These are phyloP conservation scores for Vitis rotundifolia DNA, from an alignment of 164 flowering plant genomes.

Conservation along the genomic window DNA sequence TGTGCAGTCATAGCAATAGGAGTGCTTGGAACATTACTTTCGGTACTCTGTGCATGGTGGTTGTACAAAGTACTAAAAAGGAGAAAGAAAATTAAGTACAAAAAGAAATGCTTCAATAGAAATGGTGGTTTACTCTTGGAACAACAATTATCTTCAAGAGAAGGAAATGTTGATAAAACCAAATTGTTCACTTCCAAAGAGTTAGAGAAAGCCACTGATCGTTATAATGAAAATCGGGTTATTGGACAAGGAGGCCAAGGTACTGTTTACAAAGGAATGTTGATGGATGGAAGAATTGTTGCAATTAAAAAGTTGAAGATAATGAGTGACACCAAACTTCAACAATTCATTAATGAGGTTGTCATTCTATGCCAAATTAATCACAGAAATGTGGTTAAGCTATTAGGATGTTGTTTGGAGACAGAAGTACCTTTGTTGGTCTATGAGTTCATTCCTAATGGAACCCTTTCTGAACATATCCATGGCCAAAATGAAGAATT, in stretches of 20 bases:
- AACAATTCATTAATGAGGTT: constrained; percentile 25
- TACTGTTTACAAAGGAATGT: constrained; percentile 18
- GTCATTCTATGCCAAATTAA: constrained; percentile 20
- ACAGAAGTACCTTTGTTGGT: constrained; percentile 23
- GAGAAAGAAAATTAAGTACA: not conserved
- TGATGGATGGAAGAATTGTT: constrained; percentile 17
- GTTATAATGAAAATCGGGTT: not conserved
- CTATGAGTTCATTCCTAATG: constrained; percentile 22
- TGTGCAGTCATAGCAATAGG: not conserved
- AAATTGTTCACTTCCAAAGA: constrained; percentile 4
- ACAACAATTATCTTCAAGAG: not conserved
- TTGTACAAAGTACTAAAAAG: not conserved
- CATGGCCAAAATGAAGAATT: constrained; percentile 6
- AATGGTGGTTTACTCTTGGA: not conserved
- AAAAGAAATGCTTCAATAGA: not conserved
- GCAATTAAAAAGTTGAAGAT: constrained; percentile 20
- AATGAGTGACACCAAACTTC: constrained; percentile 5
- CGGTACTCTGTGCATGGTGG: not conserved
- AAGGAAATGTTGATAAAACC: constrained; percentile 2
- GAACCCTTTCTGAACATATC: constrained; percentile 17
- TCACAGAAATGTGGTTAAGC: constrained; percentile 22
- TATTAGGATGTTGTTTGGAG: constrained; percentile 15
- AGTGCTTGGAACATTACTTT: too few species aligned
- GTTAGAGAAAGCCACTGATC: constrained; percentile 9
- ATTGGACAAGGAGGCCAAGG: constrained; percentile 16